These are phyloP conservation scores for Ustulina deusta DNA, from an alignment of 2,329 filamentous ascomycete genomes.

Conservation along the genomic window DNA sequence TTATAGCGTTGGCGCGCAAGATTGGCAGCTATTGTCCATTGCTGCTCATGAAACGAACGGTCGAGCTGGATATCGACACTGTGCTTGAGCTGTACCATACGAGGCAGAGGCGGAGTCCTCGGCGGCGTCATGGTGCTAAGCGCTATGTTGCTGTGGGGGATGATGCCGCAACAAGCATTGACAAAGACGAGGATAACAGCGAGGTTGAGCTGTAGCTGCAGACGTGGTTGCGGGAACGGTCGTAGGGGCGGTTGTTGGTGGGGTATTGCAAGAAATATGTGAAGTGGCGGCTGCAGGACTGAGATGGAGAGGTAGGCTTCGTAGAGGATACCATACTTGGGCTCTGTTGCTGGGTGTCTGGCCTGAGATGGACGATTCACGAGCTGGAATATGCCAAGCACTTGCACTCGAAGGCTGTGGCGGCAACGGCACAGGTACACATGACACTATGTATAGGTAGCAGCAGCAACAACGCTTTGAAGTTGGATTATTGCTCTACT, in stretches of 20 bases:
- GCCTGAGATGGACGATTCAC: neutral
- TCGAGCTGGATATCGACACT: constrained; percentile 55
- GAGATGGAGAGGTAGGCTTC: neutral
- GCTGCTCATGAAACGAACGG: constrained; percentile 65
- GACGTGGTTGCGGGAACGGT: neutral
- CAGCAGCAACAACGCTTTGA: neutral
- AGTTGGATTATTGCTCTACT: neutral
- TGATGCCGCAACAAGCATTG: neutral
- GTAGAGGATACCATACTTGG: neutral
- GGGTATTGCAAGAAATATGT: neutral
- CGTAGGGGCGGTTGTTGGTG: neutral
- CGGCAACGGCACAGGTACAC: neutral
- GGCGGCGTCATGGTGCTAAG: constrained; percentile 3
- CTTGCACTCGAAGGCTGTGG: neutral
- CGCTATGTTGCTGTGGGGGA: neutral
- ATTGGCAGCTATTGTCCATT: constrained; percentile 64
- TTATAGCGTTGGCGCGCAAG: constrained; percentile 65
- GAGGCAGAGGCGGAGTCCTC: constrained; percentile 20
- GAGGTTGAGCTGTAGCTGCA: neutral
- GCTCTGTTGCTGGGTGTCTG: neutral
- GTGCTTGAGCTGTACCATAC: constrained; percentile 22
- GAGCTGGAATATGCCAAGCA: neutral
- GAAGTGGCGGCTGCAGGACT: neutral
- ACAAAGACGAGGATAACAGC: neutral
- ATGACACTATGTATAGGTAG: neutral